Evolutionary conservation across 441 rosid genomes (phyloP).

Genomic region (Manihot esculenta): DNA sequence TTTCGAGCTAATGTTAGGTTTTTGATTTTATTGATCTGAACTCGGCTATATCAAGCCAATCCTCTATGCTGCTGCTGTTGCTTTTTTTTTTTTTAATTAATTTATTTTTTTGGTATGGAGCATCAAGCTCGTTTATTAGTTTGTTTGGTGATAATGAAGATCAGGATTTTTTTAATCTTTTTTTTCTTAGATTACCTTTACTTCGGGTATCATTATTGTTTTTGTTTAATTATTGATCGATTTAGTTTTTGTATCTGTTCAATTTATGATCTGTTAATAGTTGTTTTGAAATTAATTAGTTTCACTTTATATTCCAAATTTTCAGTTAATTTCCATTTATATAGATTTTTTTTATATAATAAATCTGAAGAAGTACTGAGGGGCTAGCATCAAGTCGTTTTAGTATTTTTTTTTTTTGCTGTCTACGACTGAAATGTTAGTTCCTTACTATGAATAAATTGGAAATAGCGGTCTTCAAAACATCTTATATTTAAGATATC

Average conservation of each 20-base stretch:
- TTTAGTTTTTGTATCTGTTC: not conserved
- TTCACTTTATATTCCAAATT: not conserved
- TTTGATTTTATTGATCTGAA: constrained; percentile 24
- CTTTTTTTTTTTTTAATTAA: not conserved
- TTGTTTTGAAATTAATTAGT: not conserved
- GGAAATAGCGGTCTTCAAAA: not conserved
- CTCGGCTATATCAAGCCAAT: not conserved
- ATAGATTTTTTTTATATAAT: too few relatives aligned
- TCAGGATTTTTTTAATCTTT: not conserved
- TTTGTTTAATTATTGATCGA: not conserved
- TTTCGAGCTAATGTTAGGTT: constrained; percentile 14
- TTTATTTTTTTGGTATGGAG: not conserved
- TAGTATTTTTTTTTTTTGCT: not conserved
- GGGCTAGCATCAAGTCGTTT: not conserved
- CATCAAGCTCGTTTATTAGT: not conserved
- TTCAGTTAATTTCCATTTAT: not conserved
- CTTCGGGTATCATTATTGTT: constrained; percentile 3
- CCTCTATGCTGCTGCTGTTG: too few relatives aligned
- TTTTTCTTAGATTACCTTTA: not conserved
- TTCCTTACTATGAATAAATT: not conserved
- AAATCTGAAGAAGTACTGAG: not conserved
- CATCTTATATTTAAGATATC: not conserved
- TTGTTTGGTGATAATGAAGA: not conserved
- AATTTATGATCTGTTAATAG: constrained; percentile 9
- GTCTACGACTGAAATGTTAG: not conserved